Base-by-base conservation (phyloP, 768 basidiomycete genomes). In the Pleurotus cornucopiae region DNA sequence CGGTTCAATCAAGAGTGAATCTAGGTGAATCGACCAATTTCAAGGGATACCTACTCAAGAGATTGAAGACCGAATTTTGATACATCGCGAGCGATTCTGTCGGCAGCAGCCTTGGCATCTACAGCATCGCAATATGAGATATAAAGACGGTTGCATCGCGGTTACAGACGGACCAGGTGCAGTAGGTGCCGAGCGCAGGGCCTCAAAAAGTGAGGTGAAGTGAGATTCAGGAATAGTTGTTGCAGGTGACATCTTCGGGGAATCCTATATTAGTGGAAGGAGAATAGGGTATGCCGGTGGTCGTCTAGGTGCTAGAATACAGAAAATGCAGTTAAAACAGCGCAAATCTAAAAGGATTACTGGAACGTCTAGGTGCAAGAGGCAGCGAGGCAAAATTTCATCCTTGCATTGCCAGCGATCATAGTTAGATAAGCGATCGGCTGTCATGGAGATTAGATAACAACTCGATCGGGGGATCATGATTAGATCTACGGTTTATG, bases 21-120 rank as follows among this genome's bases (percentile, higher is more conserved):
- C 20, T 30, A 16, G 4, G 12, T 46, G 34, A 26, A 25, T 55
- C 37, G 6, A n/a, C 12, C 14, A 7, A 18, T 21, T 18, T 4
- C 30, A 46, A 14, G 26, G 43, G 49, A 16, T 39, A 65, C 72
- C 61, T 58, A 91, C 90, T 73, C 71, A 53, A 92, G 72, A 40
- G 79, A 76, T 64, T 83, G 79, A 49, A 84, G 73, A 3, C 89
- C 88, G 57, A 71, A 64, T 64, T 84, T 89, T 39, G 76, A 71
- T 40, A 92, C 76, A 65, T 88, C 83, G 38, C 87, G 82, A 58
- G 90, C 89, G 57, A 92, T 76, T 63, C 80, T 83, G 72, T 92
- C 90, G 40, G 88, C 88, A 18, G 91, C 90, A 49, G 80, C 88
- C 71, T 91, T 92, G 38, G 89, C 91, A 76, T 92, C 91, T 88